Conservation (phyloP, 1,284 basidiomycete species). For the Pseudozyma flocculosa region DNA sequence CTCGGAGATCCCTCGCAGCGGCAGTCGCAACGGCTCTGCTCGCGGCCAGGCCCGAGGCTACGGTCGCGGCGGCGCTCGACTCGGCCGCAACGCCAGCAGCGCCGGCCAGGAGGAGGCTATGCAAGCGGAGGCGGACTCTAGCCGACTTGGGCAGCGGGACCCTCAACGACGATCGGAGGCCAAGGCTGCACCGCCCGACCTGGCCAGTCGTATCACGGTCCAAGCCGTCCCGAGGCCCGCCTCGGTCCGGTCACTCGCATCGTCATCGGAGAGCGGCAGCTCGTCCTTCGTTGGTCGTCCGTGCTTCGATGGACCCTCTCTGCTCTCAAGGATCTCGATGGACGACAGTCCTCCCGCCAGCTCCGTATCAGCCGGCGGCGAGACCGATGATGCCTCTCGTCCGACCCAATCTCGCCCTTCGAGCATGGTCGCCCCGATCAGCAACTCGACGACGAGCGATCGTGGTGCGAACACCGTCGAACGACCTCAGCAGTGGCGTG, state of each 20-base stretch:
- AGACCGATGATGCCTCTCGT: no score
- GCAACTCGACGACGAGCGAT: no score
- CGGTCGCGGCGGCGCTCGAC: no score
- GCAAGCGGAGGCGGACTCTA: background rate
- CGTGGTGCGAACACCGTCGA: no score
- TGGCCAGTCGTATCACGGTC: no score
- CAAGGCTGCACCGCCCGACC: background rate
- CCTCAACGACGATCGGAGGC: background rate
- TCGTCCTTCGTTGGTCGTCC: no score
- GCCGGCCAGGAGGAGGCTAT: background rate
- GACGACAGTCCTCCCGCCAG: background rate
- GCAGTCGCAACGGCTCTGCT: slow-evolving; percentile 3
- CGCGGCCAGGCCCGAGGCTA: background rate
- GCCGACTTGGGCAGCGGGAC: background rate
- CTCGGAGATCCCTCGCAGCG: slow-evolving; percentile 31
- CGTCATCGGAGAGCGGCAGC: no score
- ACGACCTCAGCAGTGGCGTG: slow-evolving; percentile 9
- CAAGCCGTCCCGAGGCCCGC: no score
- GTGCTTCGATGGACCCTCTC: no score
- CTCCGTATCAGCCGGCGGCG: background rate
- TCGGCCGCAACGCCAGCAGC: background rate
- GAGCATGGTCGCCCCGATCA: no score
- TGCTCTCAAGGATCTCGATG: background rate
- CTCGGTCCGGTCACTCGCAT: no score
- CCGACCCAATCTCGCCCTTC: no score